Percentiles rank a stretch among this genome's conserved stretches.
phyloP scores from a whole-genome alignment of 169 alveolate genomes.

The Cryptosporidium tyzzeri region DNA sequence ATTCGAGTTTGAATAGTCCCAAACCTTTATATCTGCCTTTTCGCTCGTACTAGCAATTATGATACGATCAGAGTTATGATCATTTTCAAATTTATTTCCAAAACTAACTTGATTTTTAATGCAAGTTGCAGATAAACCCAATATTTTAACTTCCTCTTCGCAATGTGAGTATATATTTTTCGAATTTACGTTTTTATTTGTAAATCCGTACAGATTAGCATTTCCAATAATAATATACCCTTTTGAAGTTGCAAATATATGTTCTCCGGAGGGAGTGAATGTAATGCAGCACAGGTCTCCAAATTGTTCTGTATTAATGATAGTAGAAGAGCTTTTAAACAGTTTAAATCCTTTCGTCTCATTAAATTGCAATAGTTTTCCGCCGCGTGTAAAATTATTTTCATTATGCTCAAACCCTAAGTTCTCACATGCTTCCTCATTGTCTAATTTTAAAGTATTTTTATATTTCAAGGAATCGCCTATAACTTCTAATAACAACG shows the following conservation, averaged over 20 bases:
- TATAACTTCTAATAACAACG: slow-evolving; percentile 29
- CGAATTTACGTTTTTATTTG: neutral
- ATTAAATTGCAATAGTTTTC: neutral
- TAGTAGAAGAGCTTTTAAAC: neutral
- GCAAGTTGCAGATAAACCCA: neutral
- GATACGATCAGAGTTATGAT: neutral
- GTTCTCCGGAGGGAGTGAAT: slow-evolving; percentile 28
- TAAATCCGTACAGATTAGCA: neutral
- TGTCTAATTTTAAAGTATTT: neutral
- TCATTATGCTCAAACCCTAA: neutral
- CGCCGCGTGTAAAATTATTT: neutral
- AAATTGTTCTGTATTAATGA: neutral
- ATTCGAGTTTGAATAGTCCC: slow-evolving; percentile 20
- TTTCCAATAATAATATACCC: slow-evolving; percentile 37
- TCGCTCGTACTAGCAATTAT: slow-evolving; percentile 67
- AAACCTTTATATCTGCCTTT: slow-evolving; percentile 27
- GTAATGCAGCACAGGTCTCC: slow-evolving; percentile 32
- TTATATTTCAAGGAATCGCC: slow-evolving; percentile 13
- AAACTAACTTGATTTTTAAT: neutral
- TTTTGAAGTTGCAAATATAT: slow-evolving; percentile 42
- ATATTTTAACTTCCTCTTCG: slow-evolving; percentile 5
- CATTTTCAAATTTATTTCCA: neutral
- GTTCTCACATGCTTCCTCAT: neutral
- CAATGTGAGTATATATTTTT: slow-evolving; percentile 14
- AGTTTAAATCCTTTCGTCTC: neutral